These are phyloP conservation scores for Populus euphratica DNA, from an alignment of 345 rosid species.

Conservation along the genomic window DNA sequence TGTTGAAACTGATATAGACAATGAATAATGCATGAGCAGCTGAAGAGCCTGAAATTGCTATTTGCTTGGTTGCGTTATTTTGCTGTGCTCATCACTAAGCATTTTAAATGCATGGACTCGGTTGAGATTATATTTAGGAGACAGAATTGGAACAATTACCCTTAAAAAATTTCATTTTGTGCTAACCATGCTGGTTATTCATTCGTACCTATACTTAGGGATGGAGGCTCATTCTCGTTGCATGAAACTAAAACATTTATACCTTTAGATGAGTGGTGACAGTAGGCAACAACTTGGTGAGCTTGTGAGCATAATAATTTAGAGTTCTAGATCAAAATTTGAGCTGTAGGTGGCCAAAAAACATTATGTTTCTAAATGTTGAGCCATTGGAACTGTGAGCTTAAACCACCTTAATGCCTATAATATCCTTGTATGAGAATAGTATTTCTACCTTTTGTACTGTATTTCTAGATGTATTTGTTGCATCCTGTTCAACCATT, in stretches of 20 bases:
- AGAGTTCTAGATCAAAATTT: too few relatives aligned
- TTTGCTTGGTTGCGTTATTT: too few relatives aligned
- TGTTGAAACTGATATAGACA: too few relatives aligned
- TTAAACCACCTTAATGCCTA: background rate
- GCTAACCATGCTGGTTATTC: background rate
- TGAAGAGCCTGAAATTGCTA: too few relatives aligned
- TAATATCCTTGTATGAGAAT: background rate
- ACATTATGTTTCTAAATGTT: background rate
- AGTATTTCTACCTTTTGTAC: background rate
- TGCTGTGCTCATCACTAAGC: too few relatives aligned
- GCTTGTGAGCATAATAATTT: too few relatives aligned
- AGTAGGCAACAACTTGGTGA: too few relatives aligned
- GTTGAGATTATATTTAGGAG: background rate
- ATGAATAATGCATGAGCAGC: too few relatives aligned
- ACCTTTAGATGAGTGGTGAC: too few relatives aligned
- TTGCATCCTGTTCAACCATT: background rate
- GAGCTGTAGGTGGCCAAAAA: background rate
- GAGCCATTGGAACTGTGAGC: background rate
- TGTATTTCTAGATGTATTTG: background rate
- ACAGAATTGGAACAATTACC: background rate
- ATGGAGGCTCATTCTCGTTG: background rate
- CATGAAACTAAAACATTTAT: background rate
- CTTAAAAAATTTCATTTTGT: background rate
- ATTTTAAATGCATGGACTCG: background rate
- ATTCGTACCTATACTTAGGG: background rate